Base-by-base conservation (phyloP, 129 eudicot species). In the Helianthus tuberosus region DNA sequence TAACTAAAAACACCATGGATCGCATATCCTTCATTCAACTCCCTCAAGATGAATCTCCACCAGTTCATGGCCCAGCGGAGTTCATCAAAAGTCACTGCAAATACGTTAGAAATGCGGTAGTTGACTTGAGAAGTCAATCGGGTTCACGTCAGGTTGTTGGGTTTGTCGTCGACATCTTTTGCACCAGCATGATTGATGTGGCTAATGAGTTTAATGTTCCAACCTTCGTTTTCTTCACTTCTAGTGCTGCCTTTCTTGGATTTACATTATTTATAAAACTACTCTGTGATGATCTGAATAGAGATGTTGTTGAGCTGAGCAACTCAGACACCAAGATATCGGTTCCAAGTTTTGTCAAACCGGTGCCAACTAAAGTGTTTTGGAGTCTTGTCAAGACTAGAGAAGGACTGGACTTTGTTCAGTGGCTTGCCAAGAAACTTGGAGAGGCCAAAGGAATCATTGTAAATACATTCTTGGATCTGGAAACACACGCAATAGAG, bases 191-290 rank as follows among this genome's bases (percentile, higher is more conserved):
- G 76, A 44, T 58, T 12, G 76, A 72, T 72, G 67, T 72, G 67
- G 76, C 76, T 25, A 41, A 72, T 13, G 76, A 72, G 76, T 72
- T 58, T 43, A 58, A 44, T 23, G 46, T 72, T 44, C 76, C 76
- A 23, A 43, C 67, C 8, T 72, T 27, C 10, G 2, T 60, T 6
- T 60, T 27, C 39, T 60, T 60, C 65, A 60, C 65, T 60, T 60
- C 65, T 27, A 29, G 0, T 11, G 65, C 65, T 60, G 65, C 43
- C 6, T 60, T 60, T 60, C 65, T 60, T 60, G 65, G 65, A 13
- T 60, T 60, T 60, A 60, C 5, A 5, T 27, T 27, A 11, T 13
- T 11, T 60, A 13, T 60, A 6, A 14, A 60, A 6, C 12, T 16
- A 60, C 43, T 60, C 2, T 4, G 43, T 29, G 65, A 60, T 60